Evolutionary conservation across 139 green algal species (phyloP).

Genomic region (Coelastrella sp.): DNA sequence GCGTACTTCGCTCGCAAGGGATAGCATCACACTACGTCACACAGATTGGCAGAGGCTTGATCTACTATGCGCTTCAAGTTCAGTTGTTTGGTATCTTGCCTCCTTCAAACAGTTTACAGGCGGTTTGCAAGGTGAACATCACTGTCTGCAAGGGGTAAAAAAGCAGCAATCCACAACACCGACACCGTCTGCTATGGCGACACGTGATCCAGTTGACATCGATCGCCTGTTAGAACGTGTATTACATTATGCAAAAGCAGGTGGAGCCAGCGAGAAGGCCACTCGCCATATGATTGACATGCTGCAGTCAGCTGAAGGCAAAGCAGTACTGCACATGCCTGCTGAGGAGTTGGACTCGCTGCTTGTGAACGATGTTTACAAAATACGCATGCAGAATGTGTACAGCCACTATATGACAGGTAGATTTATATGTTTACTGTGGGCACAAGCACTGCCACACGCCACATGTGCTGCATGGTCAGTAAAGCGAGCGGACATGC

Average conservation of each 20-base stretch:
- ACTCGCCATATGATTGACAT: conserved; percentile 14
- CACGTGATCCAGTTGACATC: neutral
- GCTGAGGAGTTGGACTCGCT: neutral
- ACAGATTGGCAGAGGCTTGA: neutral
- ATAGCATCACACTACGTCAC: neutral
- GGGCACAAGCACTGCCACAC: neutral
- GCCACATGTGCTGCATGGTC: neutral
- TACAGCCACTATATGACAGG: conserved; percentile 40
- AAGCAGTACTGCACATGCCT: conserved; percentile 2
- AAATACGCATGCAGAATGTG: conserved; percentile 35
- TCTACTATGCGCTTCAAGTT: neutral
- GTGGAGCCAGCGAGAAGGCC: neutral
- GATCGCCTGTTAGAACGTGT: neutral
- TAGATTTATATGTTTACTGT: neutral
- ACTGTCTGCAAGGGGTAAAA: neutral
- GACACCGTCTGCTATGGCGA: neutral
- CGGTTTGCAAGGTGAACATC: neutral
- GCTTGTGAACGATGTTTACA: conserved; percentile 41
- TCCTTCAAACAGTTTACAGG: neutral
- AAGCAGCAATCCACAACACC: neutral
- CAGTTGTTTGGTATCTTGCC: neutral
- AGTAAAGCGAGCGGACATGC: neutral
- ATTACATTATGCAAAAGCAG: neutral
- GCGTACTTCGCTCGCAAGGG: too few species aligned
- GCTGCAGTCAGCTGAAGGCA: conserved; percentile 9